Evolutionary conservation across 2,329 filamentous ascomycete species (phyloP), one percentile per base, ranked within the genome.

Genomic region (Colletotrichum limetticola): DNA sequence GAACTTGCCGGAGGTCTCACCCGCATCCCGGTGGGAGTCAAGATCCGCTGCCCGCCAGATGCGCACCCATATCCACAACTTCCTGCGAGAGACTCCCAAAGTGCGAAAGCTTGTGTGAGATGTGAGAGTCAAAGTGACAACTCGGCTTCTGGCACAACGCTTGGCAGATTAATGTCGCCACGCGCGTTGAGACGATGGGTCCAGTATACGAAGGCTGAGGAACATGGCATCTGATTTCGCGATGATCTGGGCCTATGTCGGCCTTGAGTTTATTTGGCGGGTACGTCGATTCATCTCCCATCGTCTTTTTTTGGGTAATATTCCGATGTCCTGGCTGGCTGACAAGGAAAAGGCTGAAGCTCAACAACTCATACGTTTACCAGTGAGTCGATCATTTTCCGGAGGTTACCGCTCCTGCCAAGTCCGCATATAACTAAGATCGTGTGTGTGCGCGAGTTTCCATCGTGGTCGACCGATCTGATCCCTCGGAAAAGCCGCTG

Each of bases 1-100:
- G 37, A 59, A 68, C 57, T 62, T 66, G 24, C 46, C 57, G 9
- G 28, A 37, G 37, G 68, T 66, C 62, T 71, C 68, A 68, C 22
- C n/a, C 56, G 42, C 30, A 35, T 56, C 57, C 68, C 52, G 58
- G 26, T 16, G 16, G 53, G 37, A 28, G 28, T 24, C 26, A 26
- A 55, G 19, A 12, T 22, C 8, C 56, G 9, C 12, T 22, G 42
- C 42, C 42, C 42, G 42, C 24, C 7, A 35, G 24, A 5, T 35
- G n/a, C 14, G 7, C 49, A 8, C 6, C 16, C 30, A 46, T 22
- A 42, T 24, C 56, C 22, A 55, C 52, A 62, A 30, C 28, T 22
- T 32, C 61, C 46, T 32, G 9, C 56, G 35, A 42, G 46, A 8
- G 24, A 52, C 42, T 26, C n/a, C 58, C 32, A 26, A 42, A 53